Base-by-base conservation (phyloP, 768 basidiomycete genomes). In the Tricholoma flavovirens region DNA sequence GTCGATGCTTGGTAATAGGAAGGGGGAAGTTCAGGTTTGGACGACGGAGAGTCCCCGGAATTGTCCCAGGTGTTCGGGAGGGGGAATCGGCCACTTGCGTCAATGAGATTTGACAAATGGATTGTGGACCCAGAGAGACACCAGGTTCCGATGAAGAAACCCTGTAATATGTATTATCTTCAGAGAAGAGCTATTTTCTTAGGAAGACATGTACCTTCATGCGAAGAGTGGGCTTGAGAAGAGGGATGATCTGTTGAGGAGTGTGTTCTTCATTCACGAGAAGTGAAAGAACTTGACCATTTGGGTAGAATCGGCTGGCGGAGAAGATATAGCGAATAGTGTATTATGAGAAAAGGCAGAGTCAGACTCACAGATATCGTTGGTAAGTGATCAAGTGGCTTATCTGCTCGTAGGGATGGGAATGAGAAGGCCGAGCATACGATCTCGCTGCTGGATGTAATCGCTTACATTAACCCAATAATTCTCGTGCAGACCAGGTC, bases 311-410 rank as follows among this genome's bases (percentile, higher is more conserved):
- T 24, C 94, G 90, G 45, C 90, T 92, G 62, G 1, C 29, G 54
- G 11, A 49, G 15, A 42, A 26, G 24, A 5, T 26, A 26, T 26
- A 26, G 5, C 5, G 5, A 26, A 26, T 3, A 26, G 2, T 26
- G 24, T 26, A 26, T 26, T 2, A 26, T 5, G 24, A 5, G 24
- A 2, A 26, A 26, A 26, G 24, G 24, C 24, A 26, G 19, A 49
- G 29, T 48, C 30, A 6, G 7, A 62, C 87, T 69, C 60, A 90
- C 85, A 97, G 77, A 69, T 92, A 96, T 30, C 94, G 90, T 65
- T 95, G 90, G 69, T 96, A 97, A 5, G 92, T 95, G 64, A 97
- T 83, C 56, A 94, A 77, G 64, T 96, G 92, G 66, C 74, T 89
- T 57, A 90, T 76, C 90, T 91, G 63, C 21, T 56, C 6, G 15